Base-by-base conservation (phyloP, 805 yeast species). In the Cyberlindnera petersonii region DNA sequence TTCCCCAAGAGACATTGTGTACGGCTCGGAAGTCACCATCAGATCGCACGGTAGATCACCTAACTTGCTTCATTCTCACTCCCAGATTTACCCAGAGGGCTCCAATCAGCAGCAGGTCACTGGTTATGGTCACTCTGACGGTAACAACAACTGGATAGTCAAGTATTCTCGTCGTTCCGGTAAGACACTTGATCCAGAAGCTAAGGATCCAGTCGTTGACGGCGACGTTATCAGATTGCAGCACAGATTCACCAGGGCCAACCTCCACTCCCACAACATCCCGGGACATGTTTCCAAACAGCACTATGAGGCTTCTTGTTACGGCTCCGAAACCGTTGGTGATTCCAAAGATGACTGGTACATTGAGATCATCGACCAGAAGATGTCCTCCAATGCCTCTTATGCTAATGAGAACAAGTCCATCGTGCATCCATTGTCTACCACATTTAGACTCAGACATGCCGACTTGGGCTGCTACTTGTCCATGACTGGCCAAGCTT, bases 31-130 rank as follows among this genome's bases (percentile, higher is more conserved):
- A 24, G 56, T 68, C 11, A 65, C 72, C 1, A 58, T 68, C 15
- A 61, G 72, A 64, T 70, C 86, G 0, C 89, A 84, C 49, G 94
- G 93, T 4, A 63, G 79, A 35, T 71, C 82, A 26, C 86, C 89
- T 32, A 82, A 82, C 48, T 64, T 86, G 47, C 65, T 93, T 46
- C 98, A 93, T 59, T 91, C 98, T 0, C 98, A 93, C 58, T 68
- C 71, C 14, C 95, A 85, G 58, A 61, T 72, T 10, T 93, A 81
- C 59, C 98, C 98, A 13, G 87, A 79, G 48, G 98, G 98, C 4
- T 86, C 96, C 2, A 73, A 75, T 46, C 98, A 93, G 64, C 97
- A 89, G 61, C 99, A 93, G 63, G 72, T 93, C 35, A 93, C 98
- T 20, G 86, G 93, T 6, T 93, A 93, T 60, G 86, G 89, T 15